phyloP scores from a whole-genome alignment of 768 basidiomycete genomes.

The Phlegmacium glaucopus region DNA sequence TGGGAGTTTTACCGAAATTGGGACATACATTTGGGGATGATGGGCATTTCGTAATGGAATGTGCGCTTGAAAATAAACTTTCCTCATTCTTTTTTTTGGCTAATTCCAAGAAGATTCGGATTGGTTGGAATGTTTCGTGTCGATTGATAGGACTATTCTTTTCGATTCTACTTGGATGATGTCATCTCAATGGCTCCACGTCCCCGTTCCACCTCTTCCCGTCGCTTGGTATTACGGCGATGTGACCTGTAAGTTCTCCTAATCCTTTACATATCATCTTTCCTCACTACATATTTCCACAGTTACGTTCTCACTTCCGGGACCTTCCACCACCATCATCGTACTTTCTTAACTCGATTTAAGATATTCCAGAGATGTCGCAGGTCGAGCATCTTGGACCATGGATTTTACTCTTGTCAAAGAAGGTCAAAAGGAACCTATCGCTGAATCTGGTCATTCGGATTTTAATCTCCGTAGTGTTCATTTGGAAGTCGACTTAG shows the following conservation, averaged over 20 bases:
- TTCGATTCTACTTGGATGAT: constrained; percentile 47
- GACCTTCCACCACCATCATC: constrained; percentile 39
- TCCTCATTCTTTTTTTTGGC: too few species aligned
- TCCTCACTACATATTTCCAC: too few species aligned
- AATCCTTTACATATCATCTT: too few species aligned
- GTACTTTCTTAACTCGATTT: constrained; percentile 50
- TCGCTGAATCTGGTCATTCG: constrained; percentile 34
- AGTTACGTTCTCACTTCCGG: constrained; percentile 46
- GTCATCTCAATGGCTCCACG: constrained; percentile 47
- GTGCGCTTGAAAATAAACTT: too few species aligned
- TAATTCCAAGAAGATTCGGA: constrained; percentile 30
- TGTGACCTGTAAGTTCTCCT: constrained; percentile 51
- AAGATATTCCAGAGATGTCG: constrained; percentile 47
- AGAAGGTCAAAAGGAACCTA: constrained; percentile 36
- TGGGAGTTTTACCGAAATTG: constrained; percentile 33
- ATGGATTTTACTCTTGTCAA: constrained; percentile 51
- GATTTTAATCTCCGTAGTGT: constrained; percentile 37
- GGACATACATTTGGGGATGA: constrained; percentile 45
- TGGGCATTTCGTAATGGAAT: constrained; percentile 51
- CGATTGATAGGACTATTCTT: constrained; percentile 42
- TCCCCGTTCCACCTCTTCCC: constrained; percentile 37
- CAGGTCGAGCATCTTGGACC: constrained; percentile 40
- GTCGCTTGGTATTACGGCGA: constrained; percentile 54
- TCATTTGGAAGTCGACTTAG: constrained; percentile 38
- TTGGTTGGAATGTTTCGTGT: constrained; percentile 40